These are phyloP conservation scores for Hydrangea macrophylla DNA, from an alignment of 148 eudicot species.

Conservation along the genomic window DNA sequence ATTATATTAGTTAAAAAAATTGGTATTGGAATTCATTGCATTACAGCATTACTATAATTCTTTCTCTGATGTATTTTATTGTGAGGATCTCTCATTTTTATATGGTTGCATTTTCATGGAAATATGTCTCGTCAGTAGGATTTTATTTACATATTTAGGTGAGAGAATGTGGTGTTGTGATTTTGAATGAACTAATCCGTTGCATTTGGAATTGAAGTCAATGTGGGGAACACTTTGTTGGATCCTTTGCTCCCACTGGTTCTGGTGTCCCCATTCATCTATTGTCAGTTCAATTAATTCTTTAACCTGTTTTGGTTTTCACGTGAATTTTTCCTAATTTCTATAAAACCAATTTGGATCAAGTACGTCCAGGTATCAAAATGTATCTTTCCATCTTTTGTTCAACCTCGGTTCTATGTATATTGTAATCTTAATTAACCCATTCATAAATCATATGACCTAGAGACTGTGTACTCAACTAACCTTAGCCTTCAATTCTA, in stretches of 20 bases:
- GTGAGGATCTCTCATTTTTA: background rate
- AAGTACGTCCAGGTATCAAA: background rate
- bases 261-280: background rate
- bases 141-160: background rate
- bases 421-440: background rate
- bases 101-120: background rate
- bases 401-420: background rate
- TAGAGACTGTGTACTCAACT: background rate
- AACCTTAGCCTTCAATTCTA: background rate
- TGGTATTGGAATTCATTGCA: background rate
- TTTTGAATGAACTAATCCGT: background rate
- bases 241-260: background rate
- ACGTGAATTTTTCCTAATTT: background rate
- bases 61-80: background rate
- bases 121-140: background rate
- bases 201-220: background rate
- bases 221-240: slow-evolving; percentile 5
- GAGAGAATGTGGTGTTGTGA: background rate
- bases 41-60: background rate
- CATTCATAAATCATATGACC: background rate
- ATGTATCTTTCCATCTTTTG: background rate
- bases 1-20: background rate
- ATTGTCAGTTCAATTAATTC: background rate
- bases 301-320: background rate
- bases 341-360: background rate